Percentiles rank a stretch among this genome's conserved stretches.
Evolutionary conservation across 805 yeast genomes (phyloP).

Genomic region (Saturnispora sanitii): DNA sequence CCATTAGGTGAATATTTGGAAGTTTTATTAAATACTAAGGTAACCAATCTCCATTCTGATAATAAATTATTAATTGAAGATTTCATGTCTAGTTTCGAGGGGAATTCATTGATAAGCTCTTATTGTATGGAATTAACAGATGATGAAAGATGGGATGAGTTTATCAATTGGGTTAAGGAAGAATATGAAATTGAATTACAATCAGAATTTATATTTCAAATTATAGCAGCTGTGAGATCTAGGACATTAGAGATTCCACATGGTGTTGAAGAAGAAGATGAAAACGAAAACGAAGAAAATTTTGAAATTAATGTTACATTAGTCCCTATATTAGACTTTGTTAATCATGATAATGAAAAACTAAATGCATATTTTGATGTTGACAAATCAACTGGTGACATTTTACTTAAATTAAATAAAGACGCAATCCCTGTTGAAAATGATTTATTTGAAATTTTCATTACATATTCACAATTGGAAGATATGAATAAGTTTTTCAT

Average conservation of each 20-base stretch:
- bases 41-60: slow-evolving; percentile 22
- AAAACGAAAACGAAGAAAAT: slow-evolving; percentile 27
- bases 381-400: slow-evolving; percentile 36
- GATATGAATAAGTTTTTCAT: slow-evolving; percentile 32
- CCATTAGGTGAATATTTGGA: slow-evolving; percentile 25
- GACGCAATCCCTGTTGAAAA: slow-evolving; percentile 2
- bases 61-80: slow-evolving; percentile 22
- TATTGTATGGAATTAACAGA: slow-evolving; percentile 8
- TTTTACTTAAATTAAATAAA: slow-evolving; percentile 29
- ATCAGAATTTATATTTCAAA: slow-evolving; percentile 15
- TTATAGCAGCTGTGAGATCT: slow-evolving; percentile 40
- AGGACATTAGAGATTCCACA: slow-evolving; percentile 59
- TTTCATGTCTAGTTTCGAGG: slow-evolving; percentile 12
- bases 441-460: slow-evolving; percentile 30
- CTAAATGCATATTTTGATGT: slow-evolving; percentile 53
- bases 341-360: slow-evolving; percentile 41
- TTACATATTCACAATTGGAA: slow-evolving; percentile 35
- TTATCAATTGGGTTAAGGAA: slow-evolving; percentile 13
- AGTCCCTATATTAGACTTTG: slow-evolving; percentile 62
- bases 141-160: slow-evolving; percentile 14
- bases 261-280: slow-evolving; percentile 8
- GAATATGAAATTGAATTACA: slow-evolving; percentile 12
- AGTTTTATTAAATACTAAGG: slow-evolving; percentile 26
- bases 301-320: slow-evolving; percentile 43
- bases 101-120: slow-evolving; percentile 13